Conservation (phyloP, 1,139 yeast genomes). For the Debaryomycetaceae sp. region DNA sequence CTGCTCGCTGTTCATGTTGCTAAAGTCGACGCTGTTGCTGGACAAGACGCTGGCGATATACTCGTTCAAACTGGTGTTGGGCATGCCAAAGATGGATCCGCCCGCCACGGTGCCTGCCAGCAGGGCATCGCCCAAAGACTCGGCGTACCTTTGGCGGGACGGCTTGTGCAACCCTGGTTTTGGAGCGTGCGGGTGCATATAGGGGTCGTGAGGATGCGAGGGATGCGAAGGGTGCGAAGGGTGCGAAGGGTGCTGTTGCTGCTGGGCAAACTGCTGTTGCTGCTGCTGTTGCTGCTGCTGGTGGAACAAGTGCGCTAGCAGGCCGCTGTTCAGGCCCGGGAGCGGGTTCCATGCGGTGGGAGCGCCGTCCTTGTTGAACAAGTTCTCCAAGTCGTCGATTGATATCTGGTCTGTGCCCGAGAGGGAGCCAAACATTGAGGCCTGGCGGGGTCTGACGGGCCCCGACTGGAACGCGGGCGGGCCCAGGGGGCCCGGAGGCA, state of each 20-base stretch:
- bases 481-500: slow-evolving; percentile 4
- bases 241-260: slow-evolving; percentile 3
- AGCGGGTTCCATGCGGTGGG: slow-evolving; percentile 3
- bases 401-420: slow-evolving; percentile 15
- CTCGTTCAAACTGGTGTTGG: slow-evolving; percentile 25
- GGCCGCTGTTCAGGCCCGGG: background rate
- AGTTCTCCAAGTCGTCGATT: slow-evolving; percentile 32
- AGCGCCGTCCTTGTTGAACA: slow-evolving; percentile 27
- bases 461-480: slow-evolving; percentile 10
- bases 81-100: slow-evolving; percentile 12
- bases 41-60: slow-evolving; percentile 25
- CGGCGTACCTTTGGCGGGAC: slow-evolving; percentile 1
- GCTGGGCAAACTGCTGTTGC: slow-evolving; percentile 3
- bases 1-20: slow-evolving; percentile 31
- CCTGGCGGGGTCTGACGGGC: slow-evolving; percentile 5
- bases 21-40: slow-evolving; percentile 31
- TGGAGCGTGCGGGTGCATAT: background rate
- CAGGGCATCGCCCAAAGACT: slow-evolving; percentile 3
- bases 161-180: background rate
- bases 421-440: slow-evolving; percentile 7
- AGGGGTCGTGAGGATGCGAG: background rate
- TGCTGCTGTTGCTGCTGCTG: slow-evolving; percentile 1
- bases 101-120: background rate
- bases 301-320: slow-evolving; percentile 3
- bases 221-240: background rate